phyloP scores from a whole-genome alignment of 1,284 basidiomycete genomes.

The Inonotus obliquus region DNA sequence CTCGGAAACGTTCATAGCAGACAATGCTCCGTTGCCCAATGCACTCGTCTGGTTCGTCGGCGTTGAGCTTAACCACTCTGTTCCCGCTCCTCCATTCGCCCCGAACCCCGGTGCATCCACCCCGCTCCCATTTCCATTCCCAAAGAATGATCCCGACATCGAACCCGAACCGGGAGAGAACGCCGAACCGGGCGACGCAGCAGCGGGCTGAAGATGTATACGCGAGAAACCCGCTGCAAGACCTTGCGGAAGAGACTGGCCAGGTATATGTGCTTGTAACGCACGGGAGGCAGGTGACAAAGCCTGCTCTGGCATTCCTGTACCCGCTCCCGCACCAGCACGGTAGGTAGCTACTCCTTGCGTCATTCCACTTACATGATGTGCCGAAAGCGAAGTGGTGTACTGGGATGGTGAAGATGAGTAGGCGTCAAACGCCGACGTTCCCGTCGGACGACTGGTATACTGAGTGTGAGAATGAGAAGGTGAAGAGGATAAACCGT shows the following conservation, averaged over 20 bases:
- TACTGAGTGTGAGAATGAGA: slow-evolving; percentile 21
- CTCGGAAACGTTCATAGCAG: too few species aligned
- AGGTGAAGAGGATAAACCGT: slow-evolving; percentile 24
- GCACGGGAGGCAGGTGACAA: slow-evolving; percentile 65
- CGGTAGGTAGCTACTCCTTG: slow-evolving; percentile 20
- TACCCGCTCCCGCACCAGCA: slow-evolving; percentile 24
- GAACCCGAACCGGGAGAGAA: slow-evolving; percentile 26
- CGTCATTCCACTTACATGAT: slow-evolving; percentile 16
- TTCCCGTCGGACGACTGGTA: not conserved
- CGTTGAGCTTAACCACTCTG: not conserved
- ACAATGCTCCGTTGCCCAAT: not conserved
- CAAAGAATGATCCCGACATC: slow-evolving; percentile 2
- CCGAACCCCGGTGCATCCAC: not conserved
- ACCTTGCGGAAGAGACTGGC: slow-evolving; percentile 83
- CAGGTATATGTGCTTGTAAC: slow-evolving; percentile 74
- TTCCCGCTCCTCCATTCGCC: not conserved
- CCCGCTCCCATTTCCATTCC: not conserved
- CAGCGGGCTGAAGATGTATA: slow-evolving; percentile 65
- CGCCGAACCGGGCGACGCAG: slow-evolving; percentile 21
- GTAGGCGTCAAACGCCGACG: slow-evolving; percentile 1
- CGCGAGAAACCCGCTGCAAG: slow-evolving; percentile 82
- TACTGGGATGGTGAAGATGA: not conserved
- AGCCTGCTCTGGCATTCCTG: slow-evolving; percentile 24
- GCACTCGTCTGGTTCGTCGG: not conserved
- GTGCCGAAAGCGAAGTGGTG: slow-evolving; percentile 16